A percentile compares a stretch with the other conserved stretches of the same genome.
These are phyloP conservation scores for Acer saccharum DNA, from an alignment of 345 rosid species.

Conservation along the genomic window DNA sequence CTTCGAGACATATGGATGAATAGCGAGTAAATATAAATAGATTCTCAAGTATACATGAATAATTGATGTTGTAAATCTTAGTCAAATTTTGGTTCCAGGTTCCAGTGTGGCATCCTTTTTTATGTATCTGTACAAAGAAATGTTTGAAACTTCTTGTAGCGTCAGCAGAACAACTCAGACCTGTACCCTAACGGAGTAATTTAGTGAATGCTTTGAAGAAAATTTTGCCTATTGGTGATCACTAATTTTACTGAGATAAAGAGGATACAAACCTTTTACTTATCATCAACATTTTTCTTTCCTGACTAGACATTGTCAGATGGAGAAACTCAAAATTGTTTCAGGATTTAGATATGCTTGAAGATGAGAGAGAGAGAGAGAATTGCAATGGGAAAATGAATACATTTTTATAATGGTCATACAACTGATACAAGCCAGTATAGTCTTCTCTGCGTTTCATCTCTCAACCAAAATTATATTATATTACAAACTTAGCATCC, in stretches of 20 bases:
- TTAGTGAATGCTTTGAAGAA: not conserved
- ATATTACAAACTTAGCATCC: conserved; percentile 18
- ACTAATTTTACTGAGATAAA: not conserved
- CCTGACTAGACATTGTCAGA: not conserved
- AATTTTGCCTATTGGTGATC: not conserved
- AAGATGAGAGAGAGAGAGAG: not conserved
- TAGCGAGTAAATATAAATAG: conserved; percentile 36
- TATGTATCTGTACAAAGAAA: not conserved
- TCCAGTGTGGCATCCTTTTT: not conserved
- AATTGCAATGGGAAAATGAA: not conserved
- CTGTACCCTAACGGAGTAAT: not conserved
- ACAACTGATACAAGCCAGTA: conserved; percentile 25
- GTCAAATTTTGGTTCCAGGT: conserved; percentile 16
- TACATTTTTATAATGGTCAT: not conserved
- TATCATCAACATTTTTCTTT: too few species aligned
- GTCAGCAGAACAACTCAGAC: not conserved
- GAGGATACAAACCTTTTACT: not conserved
- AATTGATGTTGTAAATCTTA: conserved; percentile 30
- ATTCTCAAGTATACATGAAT: conserved; percentile 1
- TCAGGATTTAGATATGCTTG: not conserved
- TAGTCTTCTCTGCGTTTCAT: conserved; percentile 9
- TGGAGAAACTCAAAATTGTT: not conserved
- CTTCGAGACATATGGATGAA: conserved; percentile 78
- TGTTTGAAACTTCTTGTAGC: conserved; percentile 7
- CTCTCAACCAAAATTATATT: conserved; percentile 22